A percentile compares a stretch with the other conserved stretches of the same genome.
phyloP scores from a whole-genome alignment of 331 rosid genomes.

The Pyrus hybrid region DNA sequence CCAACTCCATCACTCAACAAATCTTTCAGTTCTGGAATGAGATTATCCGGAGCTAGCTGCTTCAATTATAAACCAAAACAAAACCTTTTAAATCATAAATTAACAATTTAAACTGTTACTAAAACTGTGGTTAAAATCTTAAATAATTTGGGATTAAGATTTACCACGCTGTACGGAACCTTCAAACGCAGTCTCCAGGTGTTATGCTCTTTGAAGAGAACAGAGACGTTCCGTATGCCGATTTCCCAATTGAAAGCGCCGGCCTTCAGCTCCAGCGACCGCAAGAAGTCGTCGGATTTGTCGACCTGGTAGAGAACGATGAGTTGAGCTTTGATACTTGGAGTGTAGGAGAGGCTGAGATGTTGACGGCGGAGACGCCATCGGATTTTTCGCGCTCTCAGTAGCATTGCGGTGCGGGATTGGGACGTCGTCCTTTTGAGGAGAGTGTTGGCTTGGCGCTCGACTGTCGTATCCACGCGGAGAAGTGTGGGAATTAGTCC shows the following conservation, averaged over 20 bases:
- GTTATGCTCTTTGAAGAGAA: constrained; percentile 54
- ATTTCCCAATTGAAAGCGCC: constrained; percentile 46
- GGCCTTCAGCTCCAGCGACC: constrained; percentile 68
- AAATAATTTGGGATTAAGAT: background rate
- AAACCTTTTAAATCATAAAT: background rate
- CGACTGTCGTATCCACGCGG: background rate
- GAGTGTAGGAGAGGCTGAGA: constrained; percentile 4
- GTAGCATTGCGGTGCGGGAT: constrained; percentile 26
- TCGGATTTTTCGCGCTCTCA: constrained; percentile 16
- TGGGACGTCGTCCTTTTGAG: background rate
- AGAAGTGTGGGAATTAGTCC: too few relatives aligned
- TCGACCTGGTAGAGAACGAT: background rate
- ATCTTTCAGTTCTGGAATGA: constrained; percentile 35
- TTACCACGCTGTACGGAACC: constrained; percentile 60
- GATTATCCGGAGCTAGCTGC: constrained; percentile 62
- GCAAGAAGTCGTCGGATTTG: constrained; percentile 39
- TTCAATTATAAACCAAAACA: constrained; percentile 21
- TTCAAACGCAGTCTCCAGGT: constrained; percentile 51
- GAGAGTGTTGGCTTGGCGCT: background rate
- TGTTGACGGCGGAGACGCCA: constrained; percentile 18
- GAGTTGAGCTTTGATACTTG: constrained; percentile 9
- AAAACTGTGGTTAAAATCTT: background rate
- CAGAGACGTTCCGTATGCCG: constrained; percentile 55
- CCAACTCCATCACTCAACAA: constrained; percentile 37
- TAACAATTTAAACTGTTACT: background rate